phyloP scores from a whole-genome alignment of 1,284 basidiomycete genomes.

The Lentinula novae-zelandiae region DNA sequence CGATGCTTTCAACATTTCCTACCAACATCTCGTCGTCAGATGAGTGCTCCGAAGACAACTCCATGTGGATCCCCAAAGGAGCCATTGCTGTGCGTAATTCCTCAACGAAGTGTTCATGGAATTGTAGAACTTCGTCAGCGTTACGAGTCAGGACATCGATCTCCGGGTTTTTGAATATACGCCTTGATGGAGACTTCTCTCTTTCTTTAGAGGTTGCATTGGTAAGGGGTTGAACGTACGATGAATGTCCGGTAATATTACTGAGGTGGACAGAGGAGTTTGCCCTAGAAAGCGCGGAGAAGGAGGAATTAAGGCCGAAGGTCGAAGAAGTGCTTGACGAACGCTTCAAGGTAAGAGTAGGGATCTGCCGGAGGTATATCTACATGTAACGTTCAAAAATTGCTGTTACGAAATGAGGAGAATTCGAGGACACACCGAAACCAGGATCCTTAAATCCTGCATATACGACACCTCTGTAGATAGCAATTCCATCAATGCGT shows the following conservation, averaged over 20 bases:
- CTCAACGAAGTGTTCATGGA: slow-evolving; percentile 71
- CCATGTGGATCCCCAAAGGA: slow-evolving; percentile 45
- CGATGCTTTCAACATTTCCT: slow-evolving; percentile 30
- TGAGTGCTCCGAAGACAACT: slow-evolving; percentile 21
- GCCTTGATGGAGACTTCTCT: slow-evolving; percentile 34
- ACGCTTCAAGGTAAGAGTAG: slow-evolving; percentile 29
- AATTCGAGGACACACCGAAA: slow-evolving; percentile 48
- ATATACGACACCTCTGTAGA: slow-evolving; percentile 83
- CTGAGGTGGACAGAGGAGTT: slow-evolving; percentile 32
- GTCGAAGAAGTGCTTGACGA: slow-evolving; percentile 32
- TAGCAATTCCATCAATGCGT: slow-evolving; percentile 77
- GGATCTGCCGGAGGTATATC: slow-evolving; percentile 43
- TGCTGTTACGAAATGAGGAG: background rate
- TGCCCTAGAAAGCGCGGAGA: slow-evolving; percentile 37
- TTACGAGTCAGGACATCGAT: slow-evolving; percentile 66
- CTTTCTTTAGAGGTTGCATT: slow-evolving; percentile 28
- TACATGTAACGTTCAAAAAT: slow-evolving; percentile 16
- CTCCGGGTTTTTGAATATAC: slow-evolving; percentile 52
- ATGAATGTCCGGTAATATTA: slow-evolving; percentile 12
- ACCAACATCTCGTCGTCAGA: slow-evolving; percentile 9
- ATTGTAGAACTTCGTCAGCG: slow-evolving; percentile 64
- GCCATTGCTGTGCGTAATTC: slow-evolving; percentile 56
- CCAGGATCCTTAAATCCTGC: slow-evolving; percentile 70
- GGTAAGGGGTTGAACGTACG: slow-evolving; percentile 21
- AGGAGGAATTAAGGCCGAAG: slow-evolving; percentile 41